Conservation (phyloP, 805 yeast species). For the Cyberlindnera mycetangii region DNA sequence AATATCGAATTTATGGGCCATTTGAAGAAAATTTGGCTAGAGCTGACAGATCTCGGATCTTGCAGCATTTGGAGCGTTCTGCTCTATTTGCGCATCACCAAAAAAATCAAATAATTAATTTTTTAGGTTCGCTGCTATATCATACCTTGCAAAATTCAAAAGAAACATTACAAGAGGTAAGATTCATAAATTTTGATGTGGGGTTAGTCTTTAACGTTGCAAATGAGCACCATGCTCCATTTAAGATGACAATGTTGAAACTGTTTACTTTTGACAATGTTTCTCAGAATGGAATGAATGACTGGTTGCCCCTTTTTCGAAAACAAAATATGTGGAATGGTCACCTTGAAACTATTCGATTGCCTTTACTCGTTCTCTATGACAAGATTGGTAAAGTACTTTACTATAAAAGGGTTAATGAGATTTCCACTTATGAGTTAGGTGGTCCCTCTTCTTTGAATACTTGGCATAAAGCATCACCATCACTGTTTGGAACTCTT, state of each 20-base stretch:
- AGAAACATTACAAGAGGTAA: background rate
- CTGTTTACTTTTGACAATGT: background rate
- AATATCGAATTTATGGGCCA: background rate
- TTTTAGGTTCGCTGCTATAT: background rate
- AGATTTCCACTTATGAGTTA: background rate
- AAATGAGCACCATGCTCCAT: background rate
- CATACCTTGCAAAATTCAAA: background rate
- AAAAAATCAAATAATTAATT: too few relatives aligned
- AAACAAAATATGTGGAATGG: background rate
- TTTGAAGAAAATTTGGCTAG: background rate
- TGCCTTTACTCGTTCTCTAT: background rate
- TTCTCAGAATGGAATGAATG: background rate
- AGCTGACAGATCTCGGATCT: background rate
- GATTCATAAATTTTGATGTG: background rate
- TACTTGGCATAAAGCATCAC: background rate
- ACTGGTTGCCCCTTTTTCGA: background rate
- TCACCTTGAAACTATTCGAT: background rate
- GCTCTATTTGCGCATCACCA: background rate
- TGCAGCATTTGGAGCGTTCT: background rate
- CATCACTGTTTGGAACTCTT: background rate
- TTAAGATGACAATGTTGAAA: constrained; percentile 1
- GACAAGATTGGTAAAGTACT: background rate
- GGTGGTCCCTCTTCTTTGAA: background rate
- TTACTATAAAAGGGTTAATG: constrained; percentile 1
- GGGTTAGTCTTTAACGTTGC: background rate